Base-by-base conservation (phyloP, 768 basidiomycete genomes). In the Panellus pusillus region DNA sequence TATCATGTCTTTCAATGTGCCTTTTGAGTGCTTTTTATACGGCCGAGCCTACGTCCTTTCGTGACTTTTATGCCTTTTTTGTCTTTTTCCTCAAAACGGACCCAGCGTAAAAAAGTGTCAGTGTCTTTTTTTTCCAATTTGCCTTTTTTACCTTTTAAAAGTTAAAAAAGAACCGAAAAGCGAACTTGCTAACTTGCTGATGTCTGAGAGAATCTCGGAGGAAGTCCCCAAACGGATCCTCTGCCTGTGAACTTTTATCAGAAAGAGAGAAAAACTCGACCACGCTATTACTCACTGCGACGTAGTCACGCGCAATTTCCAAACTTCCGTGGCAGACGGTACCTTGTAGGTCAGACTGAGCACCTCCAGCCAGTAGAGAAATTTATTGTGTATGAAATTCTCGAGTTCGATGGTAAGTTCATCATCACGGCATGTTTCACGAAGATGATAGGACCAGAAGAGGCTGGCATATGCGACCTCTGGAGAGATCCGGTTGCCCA, bases 361-460 rank as follows among this genome's bases (percentile, higher is more conserved):
- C 9, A 50, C 47, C 24, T 47, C 47, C 13, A 47, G 47, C 47
- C 47, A 47, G 27, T 47, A 39, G 20, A 47, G 37, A 15, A 50
- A 50, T 2, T 15, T 7, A 2, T 14, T 39, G 3, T 29, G 20
- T 4, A 48, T 7, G 8, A 48, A 48, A 18, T 39, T 11, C 19
- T 27, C 24, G 1, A 48, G 27, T 28, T 48, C 6, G 15, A 20
- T 29, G 1, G 28, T 19, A 14, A 27, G 7, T 9, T 29, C 24
- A 11, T 6, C 11, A 14, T 38, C 37, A n/a, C 4, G 1, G 4
- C n/a, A 35, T 17, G 27, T n/a, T 28, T 48, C 31, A 7, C 32
- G 18, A 12, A 50, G 37, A n/a, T 50, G 48, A 42, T 50, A 12
- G 14, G 18, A 27, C 48, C 48, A 50, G 17, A 29, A 50, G 39